Percentiles rank a stretch among this genome's conserved stretches.
Evolutionary conservation across 2,329 filamentous ascomycete species (phyloP).

Genomic region (Emericellopsis cladophorae): DNA sequence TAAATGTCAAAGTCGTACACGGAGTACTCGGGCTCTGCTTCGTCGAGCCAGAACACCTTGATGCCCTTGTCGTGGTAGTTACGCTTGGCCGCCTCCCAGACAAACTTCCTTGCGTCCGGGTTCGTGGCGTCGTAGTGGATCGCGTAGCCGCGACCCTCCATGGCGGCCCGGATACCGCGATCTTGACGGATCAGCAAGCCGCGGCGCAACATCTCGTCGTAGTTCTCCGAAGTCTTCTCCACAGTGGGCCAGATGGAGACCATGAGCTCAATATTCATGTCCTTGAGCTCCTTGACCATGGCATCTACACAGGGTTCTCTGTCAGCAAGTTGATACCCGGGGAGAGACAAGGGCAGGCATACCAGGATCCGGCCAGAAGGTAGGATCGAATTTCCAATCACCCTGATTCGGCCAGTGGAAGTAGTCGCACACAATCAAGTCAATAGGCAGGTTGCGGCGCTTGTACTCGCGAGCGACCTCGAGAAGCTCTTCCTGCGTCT

Average conservation of each 20-base stretch:
- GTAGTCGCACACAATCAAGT: constrained; percentile 55
- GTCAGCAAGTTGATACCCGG: neutral
- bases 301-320: constrained; percentile 24
- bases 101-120: constrained; percentile 40
- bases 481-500: constrained; percentile 51
- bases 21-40: constrained; percentile 54
- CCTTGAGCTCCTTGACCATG: constrained; percentile 49
- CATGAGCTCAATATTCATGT: constrained; percentile 51
- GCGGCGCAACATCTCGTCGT: constrained; percentile 45
- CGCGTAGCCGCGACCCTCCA: constrained; percentile 46
- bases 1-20: constrained; percentile 57
- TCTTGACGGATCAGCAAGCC: constrained; percentile 49
- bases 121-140: constrained; percentile 54
- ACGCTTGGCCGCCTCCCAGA: constrained; percentile 45
- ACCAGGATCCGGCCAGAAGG: constrained; percentile 51
- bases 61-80: constrained; percentile 53
- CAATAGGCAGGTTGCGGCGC: constrained; percentile 40
- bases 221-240: constrained; percentile 45
- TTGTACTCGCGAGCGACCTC: constrained; percentile 47
- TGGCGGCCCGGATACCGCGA: constrained; percentile 41
- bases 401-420: constrained; percentile 57
- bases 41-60: constrained; percentile 55
- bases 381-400: constrained; percentile 54
- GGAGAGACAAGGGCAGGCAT: neutral
- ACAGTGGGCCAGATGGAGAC: constrained; percentile 60